Evolutionary conservation across 306 rosid genomes (phyloP).

Genomic region (Medicago arabica): DNA sequence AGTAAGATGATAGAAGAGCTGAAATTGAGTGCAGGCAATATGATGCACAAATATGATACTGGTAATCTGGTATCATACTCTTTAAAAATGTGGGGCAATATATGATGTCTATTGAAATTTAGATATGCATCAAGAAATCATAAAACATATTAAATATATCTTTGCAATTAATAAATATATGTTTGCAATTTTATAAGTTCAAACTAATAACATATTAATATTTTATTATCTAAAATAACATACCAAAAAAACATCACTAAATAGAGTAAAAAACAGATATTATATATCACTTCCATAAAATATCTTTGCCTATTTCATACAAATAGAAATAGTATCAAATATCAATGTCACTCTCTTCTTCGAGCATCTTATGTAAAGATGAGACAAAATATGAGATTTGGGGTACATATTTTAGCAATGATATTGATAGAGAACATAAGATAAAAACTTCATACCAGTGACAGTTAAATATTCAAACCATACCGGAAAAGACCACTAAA

Average conservation of each 20-base stretch:
- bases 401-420: not conserved
- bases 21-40: not conserved
- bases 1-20: not conserved
- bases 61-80: not conserved
- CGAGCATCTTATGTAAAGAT: conserved; percentile 2
- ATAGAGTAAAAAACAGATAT: not conserved
- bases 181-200: not conserved
- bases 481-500: not conserved
- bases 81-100: not conserved
- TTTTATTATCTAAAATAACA: not conserved
- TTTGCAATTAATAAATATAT: not conserved
- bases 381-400: conserved; percentile 18
- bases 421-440: not conserved
- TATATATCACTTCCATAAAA: not conserved
- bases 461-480: not conserved
- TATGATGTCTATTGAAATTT: not conserved
- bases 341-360: not conserved
- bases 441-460: not conserved
- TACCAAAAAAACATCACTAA: not conserved
- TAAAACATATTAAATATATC: not conserved
- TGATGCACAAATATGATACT: conserved; percentile 5
- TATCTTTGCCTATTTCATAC: conserved; percentile 12
- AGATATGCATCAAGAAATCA: conserved; percentile 11
- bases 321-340: conserved; percentile 1
- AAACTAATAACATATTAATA: not conserved